These are phyloP conservation scores for Spiraea crenata DNA, from an alignment of 331 rosid genomes.

Conservation along the genomic window DNA sequence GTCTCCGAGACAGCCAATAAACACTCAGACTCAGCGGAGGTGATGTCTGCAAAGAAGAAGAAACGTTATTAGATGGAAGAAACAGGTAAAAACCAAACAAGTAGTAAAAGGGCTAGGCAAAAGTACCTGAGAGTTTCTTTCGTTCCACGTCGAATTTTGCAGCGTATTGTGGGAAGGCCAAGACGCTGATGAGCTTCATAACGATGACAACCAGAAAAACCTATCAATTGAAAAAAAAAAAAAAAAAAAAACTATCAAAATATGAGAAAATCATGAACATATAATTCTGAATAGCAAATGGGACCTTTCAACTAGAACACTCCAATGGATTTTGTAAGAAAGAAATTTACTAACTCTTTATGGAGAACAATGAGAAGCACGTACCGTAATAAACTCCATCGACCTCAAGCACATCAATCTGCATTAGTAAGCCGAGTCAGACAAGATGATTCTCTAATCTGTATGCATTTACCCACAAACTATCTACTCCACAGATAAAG, in stretches of 20 bases:
- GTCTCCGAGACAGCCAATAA: not conserved
- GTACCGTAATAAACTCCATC: conserved; percentile 91
- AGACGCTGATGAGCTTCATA: conserved; percentile 92
- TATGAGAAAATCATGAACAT: not conserved
- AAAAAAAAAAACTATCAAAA: conserved; percentile 68
- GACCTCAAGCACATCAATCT: conserved; percentile 97
- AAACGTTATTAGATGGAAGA: not conserved
- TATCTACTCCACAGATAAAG: too few species aligned
- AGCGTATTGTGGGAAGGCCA: conserved; percentile 85
- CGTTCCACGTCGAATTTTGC: conserved; percentile 92
- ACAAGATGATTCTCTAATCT: not conserved
- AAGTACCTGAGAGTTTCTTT: conserved; percentile 78
- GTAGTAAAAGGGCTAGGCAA: not conserved
- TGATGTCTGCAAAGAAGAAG: conserved; percentile 71
- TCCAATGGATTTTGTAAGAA: not conserved
- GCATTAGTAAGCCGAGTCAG: conserved; percentile 22
- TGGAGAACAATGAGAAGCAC: conserved; percentile 7
- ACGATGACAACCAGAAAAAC: conserved; percentile 96
- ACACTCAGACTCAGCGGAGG: conserved; percentile 52
- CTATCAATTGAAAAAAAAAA: too few species aligned
- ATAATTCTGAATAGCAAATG: not conserved
- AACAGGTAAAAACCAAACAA: not conserved
- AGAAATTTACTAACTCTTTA: not conserved
- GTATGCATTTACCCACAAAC: too few species aligned
- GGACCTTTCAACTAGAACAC: not conserved